Conservation (phyloP, 2,329 filamentous ascomycete species). For the Xylaria sp. region DNA sequence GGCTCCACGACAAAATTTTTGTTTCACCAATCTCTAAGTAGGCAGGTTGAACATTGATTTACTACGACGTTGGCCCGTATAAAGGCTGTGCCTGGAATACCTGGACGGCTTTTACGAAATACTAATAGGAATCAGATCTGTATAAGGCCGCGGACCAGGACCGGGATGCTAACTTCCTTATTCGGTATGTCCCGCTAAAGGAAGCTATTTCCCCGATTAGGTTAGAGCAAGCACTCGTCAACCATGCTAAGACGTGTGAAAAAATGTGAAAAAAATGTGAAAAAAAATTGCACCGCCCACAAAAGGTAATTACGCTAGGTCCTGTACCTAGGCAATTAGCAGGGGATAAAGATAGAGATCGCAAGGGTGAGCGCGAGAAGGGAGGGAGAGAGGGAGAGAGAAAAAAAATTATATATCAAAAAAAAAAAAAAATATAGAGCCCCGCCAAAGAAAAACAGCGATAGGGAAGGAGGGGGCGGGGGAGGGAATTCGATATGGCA, state of each 20-base stretch:
- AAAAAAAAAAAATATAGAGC: constrained; percentile 3
- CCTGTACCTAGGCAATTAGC: too few relatives aligned
- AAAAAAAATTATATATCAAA: neutral
- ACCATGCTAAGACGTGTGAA: constrained; percentile 5
- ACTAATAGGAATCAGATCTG: constrained; percentile 8
- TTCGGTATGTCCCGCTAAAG: constrained; percentile 16
- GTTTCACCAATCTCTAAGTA: neutral
- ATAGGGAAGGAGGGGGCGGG: constrained; percentile 25
- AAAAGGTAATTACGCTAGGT: neutral
- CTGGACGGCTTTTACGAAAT: neutral
- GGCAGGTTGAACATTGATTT: neutral
- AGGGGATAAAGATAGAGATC: neutral
- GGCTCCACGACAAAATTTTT: neutral
- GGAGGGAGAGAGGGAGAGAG: neutral
- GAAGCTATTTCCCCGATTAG: constrained; percentile 6
- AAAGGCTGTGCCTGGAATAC: neutral
- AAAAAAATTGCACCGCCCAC: neutral
- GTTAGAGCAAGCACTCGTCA: constrained; percentile 6
- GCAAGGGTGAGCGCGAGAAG: neutral
- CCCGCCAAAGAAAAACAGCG: constrained; percentile 25
- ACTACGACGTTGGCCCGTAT: neutral
- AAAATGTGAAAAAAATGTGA: neutral
- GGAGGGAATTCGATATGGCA: constrained; percentile 14
- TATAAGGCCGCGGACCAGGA: constrained; percentile 3
- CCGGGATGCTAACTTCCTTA: constrained; percentile 28